Conservation (phyloP, 177 flowering plant genomes). For the Vitis hybrid region DNA sequence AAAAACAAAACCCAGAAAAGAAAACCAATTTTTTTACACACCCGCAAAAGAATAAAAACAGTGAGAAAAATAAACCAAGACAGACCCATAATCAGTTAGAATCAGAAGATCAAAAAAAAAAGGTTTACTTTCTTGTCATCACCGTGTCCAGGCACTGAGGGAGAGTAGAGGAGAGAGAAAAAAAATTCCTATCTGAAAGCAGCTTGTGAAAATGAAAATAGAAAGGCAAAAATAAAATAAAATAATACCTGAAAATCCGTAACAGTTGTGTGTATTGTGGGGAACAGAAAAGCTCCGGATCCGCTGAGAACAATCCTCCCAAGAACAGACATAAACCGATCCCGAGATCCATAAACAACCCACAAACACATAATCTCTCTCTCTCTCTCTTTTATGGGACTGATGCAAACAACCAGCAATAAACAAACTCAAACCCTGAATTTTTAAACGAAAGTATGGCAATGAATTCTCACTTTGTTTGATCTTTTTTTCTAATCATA, state of each 20-base stretch:
- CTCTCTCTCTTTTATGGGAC: constrained; percentile 28
- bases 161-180: constrained; percentile 5
- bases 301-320: constrained; percentile 25
- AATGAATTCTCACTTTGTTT: constrained; percentile 15
- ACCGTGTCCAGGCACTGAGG: constrained; percentile 3
- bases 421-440: constrained; percentile 10
- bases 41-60: background rate
- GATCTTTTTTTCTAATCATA: constrained; percentile 18
- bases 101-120: background rate
- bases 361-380: constrained; percentile 15
- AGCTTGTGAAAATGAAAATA: background rate
- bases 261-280: constrained; percentile 42
- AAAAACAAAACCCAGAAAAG: background rate
- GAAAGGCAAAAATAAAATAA: constrained; percentile 12
- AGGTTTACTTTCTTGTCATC: constrained; percentile 10
- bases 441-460: constrained; percentile 2
- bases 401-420: constrained; percentile 25
- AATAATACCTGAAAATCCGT: constrained; percentile 50
- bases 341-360: constrained; percentile 42
- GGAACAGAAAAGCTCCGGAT: constrained; percentile 55
- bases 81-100: constrained; percentile 5
- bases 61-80: constrained; percentile 12
- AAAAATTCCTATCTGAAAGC: background rate
- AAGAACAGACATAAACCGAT: constrained; percentile 46
- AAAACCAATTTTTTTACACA: background rate